A percentile compares a stretch with the other conserved stretches of the same genome.
phyloP scores from a whole-genome alignment of 805 yeast genomes.

The Candida koratica region DNA sequence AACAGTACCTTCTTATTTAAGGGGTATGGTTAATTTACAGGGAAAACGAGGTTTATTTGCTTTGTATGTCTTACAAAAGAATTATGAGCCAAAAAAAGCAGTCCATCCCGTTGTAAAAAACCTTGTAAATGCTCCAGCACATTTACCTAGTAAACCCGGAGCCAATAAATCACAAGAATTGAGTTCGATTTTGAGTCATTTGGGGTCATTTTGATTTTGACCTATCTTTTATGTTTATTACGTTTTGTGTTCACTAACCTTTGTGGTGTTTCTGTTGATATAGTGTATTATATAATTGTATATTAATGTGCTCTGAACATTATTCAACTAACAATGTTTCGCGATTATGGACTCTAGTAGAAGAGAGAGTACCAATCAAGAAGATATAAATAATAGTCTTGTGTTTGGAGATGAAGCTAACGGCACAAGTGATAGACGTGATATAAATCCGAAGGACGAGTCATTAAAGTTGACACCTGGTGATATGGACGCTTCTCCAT shows the following conservation, averaged over 20 bases:
- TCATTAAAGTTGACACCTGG: slow-evolving; percentile 2
- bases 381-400: slow-evolving; percentile 21
- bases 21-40: slow-evolving; percentile 9
- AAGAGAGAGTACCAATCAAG: background rate
- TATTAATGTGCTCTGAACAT: too few species aligned
- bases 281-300: too few species aligned
- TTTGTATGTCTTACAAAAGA: slow-evolving; percentile 35
- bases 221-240: slow-evolving; percentile 2
- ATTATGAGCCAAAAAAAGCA: slow-evolving; percentile 22
- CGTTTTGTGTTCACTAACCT: background rate
- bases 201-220: slow-evolving; percentile 15
- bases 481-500: slow-evolving; percentile 1
- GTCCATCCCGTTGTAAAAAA: slow-evolving; percentile 4
- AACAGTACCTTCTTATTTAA: slow-evolving; percentile 21
- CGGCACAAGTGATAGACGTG: background rate
- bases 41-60: slow-evolving; percentile 28
- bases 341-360: slow-evolving; percentile 1
- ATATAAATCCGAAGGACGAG: too few species aligned
- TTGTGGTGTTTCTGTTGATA: background rate
- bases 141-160: slow-evolving; percentile 3
- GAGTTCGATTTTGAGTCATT: slow-evolving; percentile 25
- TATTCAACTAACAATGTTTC: too few species aligned
- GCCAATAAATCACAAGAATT: slow-evolving; percentile 12
- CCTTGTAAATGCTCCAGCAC: slow-evolving; percentile 15
- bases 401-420: slow-evolving; percentile 25